Conservation (phyloP, 179 eudicot species). For the Silene vulgaris region DNA sequence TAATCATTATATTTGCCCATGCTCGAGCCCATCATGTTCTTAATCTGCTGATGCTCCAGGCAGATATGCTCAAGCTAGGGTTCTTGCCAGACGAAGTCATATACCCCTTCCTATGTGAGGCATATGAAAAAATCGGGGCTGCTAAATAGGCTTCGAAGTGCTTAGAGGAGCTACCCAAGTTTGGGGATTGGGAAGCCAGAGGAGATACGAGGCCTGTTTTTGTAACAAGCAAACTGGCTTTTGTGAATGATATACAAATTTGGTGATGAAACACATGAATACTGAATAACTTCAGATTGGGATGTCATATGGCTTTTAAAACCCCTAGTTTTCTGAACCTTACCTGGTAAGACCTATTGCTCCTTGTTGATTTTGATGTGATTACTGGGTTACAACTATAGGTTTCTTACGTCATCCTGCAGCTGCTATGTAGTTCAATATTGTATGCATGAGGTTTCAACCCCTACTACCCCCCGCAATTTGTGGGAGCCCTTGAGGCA, state of each 20-base stretch:
- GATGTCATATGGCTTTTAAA: conserved; percentile 4
- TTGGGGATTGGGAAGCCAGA: conserved; percentile 20
- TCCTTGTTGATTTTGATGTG: conserved; percentile 10
- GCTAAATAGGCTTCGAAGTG: conserved; percentile 39
- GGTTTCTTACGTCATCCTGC: neutral
- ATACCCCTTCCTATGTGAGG: conserved; percentile 32
- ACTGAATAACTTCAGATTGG: conserved; percentile 1
- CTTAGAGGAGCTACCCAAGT: conserved; percentile 30
- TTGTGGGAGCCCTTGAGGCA: too few species aligned
- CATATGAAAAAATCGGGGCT: conserved; percentile 42
- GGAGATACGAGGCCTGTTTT: neutral
- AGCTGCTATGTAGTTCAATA: neutral
- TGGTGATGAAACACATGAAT: neutral
- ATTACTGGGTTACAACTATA: neutral
- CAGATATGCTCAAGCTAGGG: conserved; percentile 77
- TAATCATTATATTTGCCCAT: conserved; percentile 40
- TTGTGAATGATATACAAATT: conserved; percentile 16
- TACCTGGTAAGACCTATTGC: conserved; percentile 12
- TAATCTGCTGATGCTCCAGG: conserved; percentile 61
- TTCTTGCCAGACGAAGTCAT: conserved; percentile 38
- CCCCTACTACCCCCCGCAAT: too few species aligned
- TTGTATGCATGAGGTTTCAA: neutral
- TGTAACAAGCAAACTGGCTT: neutral
- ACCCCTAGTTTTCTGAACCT: neutral
- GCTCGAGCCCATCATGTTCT: conserved; percentile 35